These are phyloP conservation scores for Vigna unguiculata DNA, from an alignment of 306 rosid species.

Conservation along the genomic window DNA sequence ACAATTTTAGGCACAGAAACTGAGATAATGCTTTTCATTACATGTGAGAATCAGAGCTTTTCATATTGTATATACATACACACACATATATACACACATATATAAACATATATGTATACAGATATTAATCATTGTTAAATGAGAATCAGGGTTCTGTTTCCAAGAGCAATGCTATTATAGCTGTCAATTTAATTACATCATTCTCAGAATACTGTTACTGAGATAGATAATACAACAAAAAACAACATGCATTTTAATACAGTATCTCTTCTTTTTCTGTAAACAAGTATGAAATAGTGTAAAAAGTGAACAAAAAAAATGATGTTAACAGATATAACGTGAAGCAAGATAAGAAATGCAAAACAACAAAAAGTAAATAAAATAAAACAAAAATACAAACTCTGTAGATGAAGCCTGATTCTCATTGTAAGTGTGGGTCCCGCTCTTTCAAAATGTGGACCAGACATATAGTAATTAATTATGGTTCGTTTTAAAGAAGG, in stretches of 20 bases:
- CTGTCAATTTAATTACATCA: not conserved
- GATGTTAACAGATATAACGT: not conserved
- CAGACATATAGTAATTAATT: no score
- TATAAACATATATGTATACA: not conserved
- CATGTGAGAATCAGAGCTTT: not conserved
- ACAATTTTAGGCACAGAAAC: constrained; percentile 24
- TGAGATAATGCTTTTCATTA: constrained; percentile 18
- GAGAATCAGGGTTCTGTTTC: constrained; percentile 42
- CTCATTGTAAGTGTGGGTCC: not conserved
- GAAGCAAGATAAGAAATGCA: not conserved
- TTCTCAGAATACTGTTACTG: not conserved
- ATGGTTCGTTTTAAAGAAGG: no score
- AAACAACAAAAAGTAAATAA: not conserved
- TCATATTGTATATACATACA: not conserved
- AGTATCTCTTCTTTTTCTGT: not conserved
- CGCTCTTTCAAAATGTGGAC: no score
- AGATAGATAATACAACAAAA: not conserved
- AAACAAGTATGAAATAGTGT: not conserved
- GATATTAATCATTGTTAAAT: not conserved
- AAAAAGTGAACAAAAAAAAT: not conserved
- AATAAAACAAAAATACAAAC: not conserved
- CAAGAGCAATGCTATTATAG: constrained; percentile 28
- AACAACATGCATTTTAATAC: not conserved
- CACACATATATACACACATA: not conserved
- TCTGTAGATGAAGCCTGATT: not conserved